Evolutionary conservation across 345 rosid species (phyloP).

Genomic region (Euphorbia tirucalli): DNA sequence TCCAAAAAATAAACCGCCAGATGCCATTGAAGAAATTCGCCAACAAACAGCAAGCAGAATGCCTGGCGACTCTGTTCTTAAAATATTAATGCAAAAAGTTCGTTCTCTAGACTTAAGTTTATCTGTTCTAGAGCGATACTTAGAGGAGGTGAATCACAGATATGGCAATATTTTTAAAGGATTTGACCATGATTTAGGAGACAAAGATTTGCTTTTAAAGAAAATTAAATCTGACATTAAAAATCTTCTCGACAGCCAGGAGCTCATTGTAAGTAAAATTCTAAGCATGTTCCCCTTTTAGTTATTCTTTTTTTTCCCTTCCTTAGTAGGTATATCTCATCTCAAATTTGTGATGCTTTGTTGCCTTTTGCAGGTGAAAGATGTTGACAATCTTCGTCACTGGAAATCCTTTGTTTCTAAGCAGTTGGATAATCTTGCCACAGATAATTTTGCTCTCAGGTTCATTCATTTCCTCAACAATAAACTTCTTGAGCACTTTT

Average conservation of each 20-base stretch:
- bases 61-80: slow-evolving; percentile 93
- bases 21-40: slow-evolving; percentile 62
- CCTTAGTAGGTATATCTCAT: not conserved
- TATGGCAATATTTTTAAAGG: slow-evolving; percentile 71
- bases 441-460: slow-evolving; percentile 62
- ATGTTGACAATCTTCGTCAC: slow-evolving; percentile 59
- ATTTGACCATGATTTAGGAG: slow-evolving; percentile 58
- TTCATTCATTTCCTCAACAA: slow-evolving; percentile 17
- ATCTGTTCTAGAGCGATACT: slow-evolving; percentile 77
- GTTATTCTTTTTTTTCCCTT: not conserved
- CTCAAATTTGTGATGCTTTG: slow-evolving; percentile 1
- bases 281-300: slow-evolving; percentile 1
- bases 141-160: slow-evolving; percentile 76
- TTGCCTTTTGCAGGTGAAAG: slow-evolving; percentile 49
- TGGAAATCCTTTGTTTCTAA: slow-evolving; percentile 62
- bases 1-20: slow-evolving; percentile 34
- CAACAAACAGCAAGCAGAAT: slow-evolving; percentile 80
- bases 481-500: slow-evolving; percentile 11
- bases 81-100: slow-evolving; percentile 91
- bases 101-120: slow-evolving; percentile 75
- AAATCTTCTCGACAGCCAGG: slow-evolving; percentile 45
- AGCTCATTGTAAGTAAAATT: slow-evolving; percentile 43
- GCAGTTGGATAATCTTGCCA: slow-evolving; percentile 40
- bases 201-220: slow-evolving; percentile 46
- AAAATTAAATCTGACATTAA: slow-evolving; percentile 53